Evolutionary conservation across 345 rosid species (phyloP).

Genomic region (Erodium maritimum): DNA sequence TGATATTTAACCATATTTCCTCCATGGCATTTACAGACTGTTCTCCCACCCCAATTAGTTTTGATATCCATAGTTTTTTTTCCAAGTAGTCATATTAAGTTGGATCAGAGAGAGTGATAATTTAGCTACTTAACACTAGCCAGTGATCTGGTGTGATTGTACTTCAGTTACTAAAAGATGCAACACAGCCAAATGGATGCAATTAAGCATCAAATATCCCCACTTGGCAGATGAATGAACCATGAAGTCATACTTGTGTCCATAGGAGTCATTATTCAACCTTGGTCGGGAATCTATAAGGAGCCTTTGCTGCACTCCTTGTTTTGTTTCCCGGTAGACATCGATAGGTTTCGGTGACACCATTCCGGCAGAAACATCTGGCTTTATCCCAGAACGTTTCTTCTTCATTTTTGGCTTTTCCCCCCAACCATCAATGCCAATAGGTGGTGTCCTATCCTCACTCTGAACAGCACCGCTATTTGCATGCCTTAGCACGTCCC

Average conservation of each 20-base stretch:
- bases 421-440: constrained; percentile 71
- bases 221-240: constrained; percentile 1
- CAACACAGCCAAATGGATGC: not conserved
- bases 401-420: constrained; percentile 85
- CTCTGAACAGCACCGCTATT: constrained; percentile 43
- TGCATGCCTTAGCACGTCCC: constrained; percentile 50
- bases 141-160: not conserved
- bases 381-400: constrained; percentile 79
- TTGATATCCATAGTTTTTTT: no score
- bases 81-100: no score
- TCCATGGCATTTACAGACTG: no score
- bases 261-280: constrained; percentile 62
- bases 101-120: no score
- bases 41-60: no score
- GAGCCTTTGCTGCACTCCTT: constrained; percentile 52
- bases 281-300: constrained; percentile 45
- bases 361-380: constrained; percentile 42
- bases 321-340: constrained; percentile 66
- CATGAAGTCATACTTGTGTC: constrained; percentile 46
- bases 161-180: not conserved
- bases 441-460: constrained; percentile 62
- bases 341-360: constrained; percentile 44
- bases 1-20: not conserved
- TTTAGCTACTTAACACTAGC: no score
- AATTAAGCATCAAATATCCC: constrained; percentile 6